Conservation (phyloP, 768 basidiomycete species). For the Fomitopsis serialis region DNA sequence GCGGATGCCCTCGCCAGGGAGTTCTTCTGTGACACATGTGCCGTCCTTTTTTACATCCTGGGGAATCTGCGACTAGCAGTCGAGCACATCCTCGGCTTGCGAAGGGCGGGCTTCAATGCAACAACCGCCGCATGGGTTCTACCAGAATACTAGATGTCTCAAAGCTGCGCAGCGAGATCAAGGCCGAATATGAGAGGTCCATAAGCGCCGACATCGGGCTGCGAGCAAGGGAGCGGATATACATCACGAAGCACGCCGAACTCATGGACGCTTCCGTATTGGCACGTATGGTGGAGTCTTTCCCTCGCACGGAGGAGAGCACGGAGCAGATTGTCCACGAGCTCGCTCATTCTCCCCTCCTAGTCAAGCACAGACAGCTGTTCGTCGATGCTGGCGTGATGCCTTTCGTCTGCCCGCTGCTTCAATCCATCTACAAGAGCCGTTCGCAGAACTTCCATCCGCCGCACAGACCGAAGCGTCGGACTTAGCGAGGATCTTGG, state of each 20-base stretch:
- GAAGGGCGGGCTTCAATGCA: too few relatives aligned
- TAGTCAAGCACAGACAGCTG: neutral
- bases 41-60: neutral
- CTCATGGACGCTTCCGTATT: neutral
- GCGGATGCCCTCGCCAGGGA: conserved; percentile 29
- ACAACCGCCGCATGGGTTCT: too few relatives aligned
- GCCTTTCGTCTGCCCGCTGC: neutral
- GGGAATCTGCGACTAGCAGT: too few relatives aligned
- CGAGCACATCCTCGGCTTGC: neutral
- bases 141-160: too few relatives aligned
- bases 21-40: conserved; percentile 33
- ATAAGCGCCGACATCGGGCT: too few relatives aligned
- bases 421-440: neutral
- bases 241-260: neutral
- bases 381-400: neutral
- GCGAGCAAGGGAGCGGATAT: neutral
- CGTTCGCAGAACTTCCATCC: neutral
- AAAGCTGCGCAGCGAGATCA: too few relatives aligned
- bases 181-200: too few relatives aligned
- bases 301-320: too few relatives aligned
- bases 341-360: neutral
- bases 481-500: neutral
- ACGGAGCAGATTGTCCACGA: neutral
- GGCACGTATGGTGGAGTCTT: neutral
- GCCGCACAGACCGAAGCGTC: neutral